Conservation (phyloP, 768 basidiomycete genomes). For the Leccinum boreale region DNA sequence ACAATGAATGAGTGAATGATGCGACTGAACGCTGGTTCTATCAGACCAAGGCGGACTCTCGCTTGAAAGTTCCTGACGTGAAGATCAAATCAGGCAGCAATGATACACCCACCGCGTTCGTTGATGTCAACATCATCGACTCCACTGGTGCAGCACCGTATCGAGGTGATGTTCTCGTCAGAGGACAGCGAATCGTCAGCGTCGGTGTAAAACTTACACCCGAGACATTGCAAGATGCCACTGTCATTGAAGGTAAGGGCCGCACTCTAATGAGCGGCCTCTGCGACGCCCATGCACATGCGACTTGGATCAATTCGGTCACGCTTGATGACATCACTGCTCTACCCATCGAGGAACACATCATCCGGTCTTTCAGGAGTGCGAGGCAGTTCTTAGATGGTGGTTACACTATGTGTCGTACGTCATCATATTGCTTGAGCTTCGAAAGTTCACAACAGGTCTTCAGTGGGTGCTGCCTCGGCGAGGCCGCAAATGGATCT, state of each 20-base stretch:
- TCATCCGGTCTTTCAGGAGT: constrained; percentile 27
- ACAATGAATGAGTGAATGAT: neutral
- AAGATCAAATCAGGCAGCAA: constrained; percentile 23
- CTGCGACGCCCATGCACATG: constrained; percentile 35
- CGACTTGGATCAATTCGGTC: constrained; percentile 30
- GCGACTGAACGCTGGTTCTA: neutral
- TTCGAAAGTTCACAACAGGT: neutral
- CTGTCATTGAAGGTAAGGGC: constrained; percentile 30
- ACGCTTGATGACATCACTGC: constrained; percentile 29
- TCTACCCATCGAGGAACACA: constrained; percentile 33
- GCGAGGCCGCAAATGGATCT: constrained; percentile 33
- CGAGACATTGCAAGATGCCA: constrained; percentile 18
- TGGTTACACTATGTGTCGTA: constrained; percentile 38
- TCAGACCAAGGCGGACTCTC: constrained; percentile 21
- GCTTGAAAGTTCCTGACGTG: constrained; percentile 22
- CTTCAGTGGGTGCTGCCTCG: constrained; percentile 33
- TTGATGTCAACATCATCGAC: constrained; percentile 34
- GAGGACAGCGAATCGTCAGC: constrained; percentile 27
- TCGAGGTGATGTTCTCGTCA: constrained; percentile 33
- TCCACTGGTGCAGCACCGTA: constrained; percentile 34
- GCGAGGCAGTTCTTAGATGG: constrained; percentile 34
- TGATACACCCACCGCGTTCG: constrained; percentile 20
- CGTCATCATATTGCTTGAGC: neutral
- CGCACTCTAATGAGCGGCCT: constrained; percentile 37
- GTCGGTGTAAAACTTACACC: constrained; percentile 25